Base-by-base conservation (phyloP, 2,329 filamentous ascomycete genomes). In the Immersiporthe knoxdaviesiana region DNA sequence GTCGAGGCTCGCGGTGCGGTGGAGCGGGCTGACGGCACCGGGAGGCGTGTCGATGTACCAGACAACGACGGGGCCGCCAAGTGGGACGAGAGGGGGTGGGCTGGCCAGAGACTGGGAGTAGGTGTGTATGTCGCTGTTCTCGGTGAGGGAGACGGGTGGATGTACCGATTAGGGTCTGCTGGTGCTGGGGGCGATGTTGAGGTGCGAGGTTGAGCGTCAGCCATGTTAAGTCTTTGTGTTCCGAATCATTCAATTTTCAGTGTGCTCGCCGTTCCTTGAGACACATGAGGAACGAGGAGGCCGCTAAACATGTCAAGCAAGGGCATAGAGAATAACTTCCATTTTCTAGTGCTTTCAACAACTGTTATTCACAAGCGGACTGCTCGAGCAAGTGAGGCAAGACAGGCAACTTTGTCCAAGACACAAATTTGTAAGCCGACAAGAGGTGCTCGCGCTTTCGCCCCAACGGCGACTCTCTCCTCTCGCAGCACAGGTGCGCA, bases 1-100 rank as follows among this genome's bases (percentile, higher is more conserved):
- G 72, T 85, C 83, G 2, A 86, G 74, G 63, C 78, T 82, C 65
- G 81, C 77, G 0, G 84, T 85, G 11, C 83, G 79, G 71, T 85
- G 83, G 77, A 84, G 81, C 2, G 80, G 74, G n/a, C 76, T 77
- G 27, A 72, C 75, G 10, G 60, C n/a, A 7, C 77, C 77, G 2
- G 83, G 83, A 0, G 78, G 77, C 69, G 84, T 81, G 73, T 85
- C 83, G 30, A 84, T 81, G 59, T 82, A 77, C 0, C 82, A 79
- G 24, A 79, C 79, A 0, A 84, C 79, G 54, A 16, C 54, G 0
- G 78, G 80, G 41, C 83, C 82, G 5, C 74, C 74, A 3, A 81
- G 79, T 56, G 86, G 78, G 21, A 81, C 80, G 2, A 88, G 78
- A 2, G 85, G 85, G 0, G 85, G 60, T 18, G n/a, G 60, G n/a